Evolutionary conservation across 1,139 yeast species (phyloP).

Genomic region (Pichiaceae sp.): DNA sequence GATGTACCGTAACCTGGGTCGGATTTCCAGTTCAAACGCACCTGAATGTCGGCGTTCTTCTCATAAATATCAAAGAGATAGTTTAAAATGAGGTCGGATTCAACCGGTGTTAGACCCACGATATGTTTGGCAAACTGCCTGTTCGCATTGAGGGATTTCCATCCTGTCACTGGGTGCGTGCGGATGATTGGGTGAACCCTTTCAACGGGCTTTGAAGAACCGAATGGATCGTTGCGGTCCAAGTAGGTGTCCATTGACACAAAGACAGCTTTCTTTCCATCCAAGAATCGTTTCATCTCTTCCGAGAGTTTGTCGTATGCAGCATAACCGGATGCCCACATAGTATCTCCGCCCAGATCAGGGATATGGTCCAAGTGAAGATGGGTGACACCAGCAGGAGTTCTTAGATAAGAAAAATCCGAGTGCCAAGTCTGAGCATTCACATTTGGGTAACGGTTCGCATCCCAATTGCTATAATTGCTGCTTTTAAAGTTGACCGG

Average conservation of each 20-base stretch:
- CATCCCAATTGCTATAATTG: slow-evolving; percentile 17
- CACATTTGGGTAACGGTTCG: slow-evolving; percentile 10
- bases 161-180: slow-evolving; percentile 47
- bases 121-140: slow-evolving; percentile 34
- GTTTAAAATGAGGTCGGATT: slow-evolving; percentile 30
- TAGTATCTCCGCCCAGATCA: slow-evolving; percentile 39
- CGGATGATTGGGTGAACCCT: slow-evolving; percentile 40
- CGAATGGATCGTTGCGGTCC: slow-evolving; percentile 34
- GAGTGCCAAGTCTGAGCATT: slow-evolving; percentile 33
- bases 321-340: slow-evolving; percentile 42
- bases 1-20: slow-evolving; percentile 43
- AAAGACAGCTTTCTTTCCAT: slow-evolving; percentile 40
- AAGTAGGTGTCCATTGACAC: slow-evolving; percentile 34
- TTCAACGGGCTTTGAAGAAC: slow-evolving; percentile 35
- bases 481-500: slow-evolving; percentile 11
- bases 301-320: slow-evolving; percentile 41
- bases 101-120: slow-evolving; percentile 37
- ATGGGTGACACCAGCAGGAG: slow-evolving; percentile 43
- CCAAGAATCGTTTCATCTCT: slow-evolving; percentile 38
- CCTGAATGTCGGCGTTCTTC: slow-evolving; percentile 41
- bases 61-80: slow-evolving; percentile 34
- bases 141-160: slow-evolving; percentile 42
- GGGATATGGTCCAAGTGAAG: slow-evolving; percentile 40
- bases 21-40: slow-evolving; percentile 47
- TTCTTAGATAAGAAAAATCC: slow-evolving; percentile 38